Conservation (phyloP, 148 eudicot species). For the Arbutus unedo region DNA sequence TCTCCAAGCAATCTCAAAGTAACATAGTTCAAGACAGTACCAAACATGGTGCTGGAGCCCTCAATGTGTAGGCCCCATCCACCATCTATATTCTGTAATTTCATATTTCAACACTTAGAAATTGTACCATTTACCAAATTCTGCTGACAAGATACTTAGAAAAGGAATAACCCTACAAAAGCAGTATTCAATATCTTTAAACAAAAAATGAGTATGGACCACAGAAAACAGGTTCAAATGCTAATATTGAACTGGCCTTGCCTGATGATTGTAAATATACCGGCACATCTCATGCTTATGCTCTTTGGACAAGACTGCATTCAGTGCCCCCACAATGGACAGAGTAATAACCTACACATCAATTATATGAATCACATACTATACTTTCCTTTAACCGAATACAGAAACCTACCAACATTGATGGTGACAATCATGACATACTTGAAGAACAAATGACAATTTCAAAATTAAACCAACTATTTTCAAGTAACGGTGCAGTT, state of each 20-base stretch:
- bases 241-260: slow-evolving; percentile 26
- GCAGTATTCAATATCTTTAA: not conserved
- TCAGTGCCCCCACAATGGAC: slow-evolving; percentile 79
- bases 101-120: slow-evolving; percentile 3
- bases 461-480: not conserved
- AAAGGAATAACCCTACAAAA: slow-evolving; percentile 10
- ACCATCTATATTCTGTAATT: slow-evolving; percentile 85
- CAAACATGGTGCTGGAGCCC: slow-evolving; percentile 97
- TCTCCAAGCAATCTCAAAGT: slow-evolving; percentile 94
- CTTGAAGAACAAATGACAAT: not conserved
- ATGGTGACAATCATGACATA: not conserved
- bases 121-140: not conserved
- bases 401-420: not conserved
- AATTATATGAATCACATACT: slow-evolving; percentile 11
- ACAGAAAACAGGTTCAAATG: not conserved
- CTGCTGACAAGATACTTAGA: not conserved
- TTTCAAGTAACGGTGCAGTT: not conserved
- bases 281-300: slow-evolving; percentile 88
- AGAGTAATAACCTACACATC: slow-evolving; percentile 66
- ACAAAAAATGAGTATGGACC: slow-evolving; percentile 5
- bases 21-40: slow-evolving; percentile 78
- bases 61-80: slow-evolving; percentile 99
- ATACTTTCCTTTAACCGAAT: slow-evolving; percentile 11
- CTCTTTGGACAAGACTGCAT: slow-evolving; percentile 80
- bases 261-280: slow-evolving; percentile 97